Conservation (phyloP, 495 filamentous ascomycete genomes). For the Penicillium coprophilum region DNA sequence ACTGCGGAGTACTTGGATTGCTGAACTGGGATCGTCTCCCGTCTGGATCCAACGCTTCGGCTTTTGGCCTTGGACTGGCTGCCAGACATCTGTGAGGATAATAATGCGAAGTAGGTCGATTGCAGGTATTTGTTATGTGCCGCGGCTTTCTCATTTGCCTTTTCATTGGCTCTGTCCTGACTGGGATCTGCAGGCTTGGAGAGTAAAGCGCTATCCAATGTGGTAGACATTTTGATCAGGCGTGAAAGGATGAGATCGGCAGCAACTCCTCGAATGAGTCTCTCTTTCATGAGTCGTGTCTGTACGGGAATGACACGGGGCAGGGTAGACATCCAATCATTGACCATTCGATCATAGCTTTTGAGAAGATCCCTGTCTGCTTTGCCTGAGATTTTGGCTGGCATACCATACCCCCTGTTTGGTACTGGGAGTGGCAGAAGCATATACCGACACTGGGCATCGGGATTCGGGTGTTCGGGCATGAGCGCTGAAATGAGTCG, state of each 20-base stretch:
- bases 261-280: constrained; percentile 38
- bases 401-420: constrained; percentile 12
- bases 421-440: constrained; percentile 21
- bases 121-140: constrained; percentile 7
- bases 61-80: constrained; percentile 15
- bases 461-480: constrained; percentile 4
- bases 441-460: constrained; percentile 17
- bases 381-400: background rate
- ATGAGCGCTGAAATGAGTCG: constrained; percentile 23
- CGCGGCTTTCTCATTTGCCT: background rate
- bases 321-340: constrained; percentile 42
- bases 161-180: background rate
- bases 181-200: background rate
- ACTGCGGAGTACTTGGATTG: constrained; percentile 5
- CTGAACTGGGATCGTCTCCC: background rate
- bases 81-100: constrained; percentile 18
- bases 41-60: background rate
- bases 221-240: constrained; percentile 22
- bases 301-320: constrained; percentile 35
- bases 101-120: constrained; percentile 1
- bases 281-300: constrained; percentile 44
- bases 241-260: constrained; percentile 42
- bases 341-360: constrained; percentile 41
- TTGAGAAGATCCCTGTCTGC: constrained; percentile 25
- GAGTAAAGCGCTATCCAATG: background rate